Evolutionary conservation across 257 asterid species (phyloP), one percentile per base, ranked within the genome.

Genomic region (Paraleonurus japonicus): DNA sequence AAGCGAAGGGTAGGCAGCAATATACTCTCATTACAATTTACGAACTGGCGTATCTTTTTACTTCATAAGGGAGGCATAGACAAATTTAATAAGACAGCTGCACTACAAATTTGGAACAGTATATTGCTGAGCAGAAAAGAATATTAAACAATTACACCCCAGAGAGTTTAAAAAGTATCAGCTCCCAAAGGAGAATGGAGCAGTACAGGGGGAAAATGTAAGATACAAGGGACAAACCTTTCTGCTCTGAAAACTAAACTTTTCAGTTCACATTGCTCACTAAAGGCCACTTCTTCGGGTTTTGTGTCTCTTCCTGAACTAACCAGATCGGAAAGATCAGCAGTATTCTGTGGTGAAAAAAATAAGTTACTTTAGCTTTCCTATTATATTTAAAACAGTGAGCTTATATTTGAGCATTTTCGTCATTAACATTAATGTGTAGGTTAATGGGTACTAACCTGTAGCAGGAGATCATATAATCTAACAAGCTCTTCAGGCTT

Each of bases 401-500:
- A 57, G 47, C 61, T n/a, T 48, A 76, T 41, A 26, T 33, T 28
- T 61, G 32, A 73, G 71, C 63, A 68, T 65, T 26, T 37, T 27
- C 13, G 26, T 23, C 17, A 41, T 30, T 5, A 65, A 61, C 15
- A 35, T 28, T 22, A 51, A 63, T 65, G 22, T 13, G 13, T 33
- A 51, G 41, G 51, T 48, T 22, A 59, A 77, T 32, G 11, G 70
- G 71, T 32, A 71, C 71, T 73, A 69, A 85, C 99, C 92, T 88
- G 96, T 72, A 92, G 76, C 72, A 95, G 81, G 73, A 89, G 93
- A 87, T 89, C 96, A 81, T 84, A 95, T 57, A 95, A 80, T 58
- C 96, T 90, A 43, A 95, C 96, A 80, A 95, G 95, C 87, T 92
- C 98, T 80, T 92, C 99, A n/a, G 99, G 99, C 83, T 87, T 95